Evolutionary conservation across 2,329 filamentous ascomycete genomes (phyloP), one percentile per base, ranked within the genome.

Genomic region (Hansfordia pulvinata): DNA sequence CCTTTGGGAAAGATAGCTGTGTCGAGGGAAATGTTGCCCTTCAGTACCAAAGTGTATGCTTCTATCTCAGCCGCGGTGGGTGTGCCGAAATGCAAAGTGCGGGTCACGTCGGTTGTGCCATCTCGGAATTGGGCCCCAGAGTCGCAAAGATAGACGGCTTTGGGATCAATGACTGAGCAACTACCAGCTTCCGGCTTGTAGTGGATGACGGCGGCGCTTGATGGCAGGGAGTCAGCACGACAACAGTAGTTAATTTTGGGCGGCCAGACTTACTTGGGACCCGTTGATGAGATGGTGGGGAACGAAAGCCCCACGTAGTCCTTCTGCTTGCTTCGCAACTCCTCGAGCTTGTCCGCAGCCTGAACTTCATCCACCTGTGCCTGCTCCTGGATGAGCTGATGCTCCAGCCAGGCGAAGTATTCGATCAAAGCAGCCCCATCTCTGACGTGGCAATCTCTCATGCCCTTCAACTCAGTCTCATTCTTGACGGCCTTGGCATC

Each of bases 401-500:
- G 71, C 51, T 98, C 90, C 4, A 98, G 67, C 90, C 90, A 98
- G 9, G 90, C 84, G 50, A 98, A 94, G 50, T 85, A 98, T 47
- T 93, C 76, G 30, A 74, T 86, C 34, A 96, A 54, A 2, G 90
- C 88, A 24, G 84, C 85, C 24, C 90, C 90, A 44, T 98, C 90
- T 36, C 90, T 75, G 39, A 96, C 73, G 47, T 98, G 90, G 47
- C 90, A 96, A 30, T 80, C 71, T 34, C 85, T 72, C 90, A 98
- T 96, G 33, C 90, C 90, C 41, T 83, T 73, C 23, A 94, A 60
- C 50, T 98, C 90, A 0, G 70, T 75, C 30, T 83, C 73, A 41
- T 94, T 98, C 58, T 98, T 98, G 49, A 96, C 63, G 6, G 90
- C 85, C 58, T 98, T 98, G 19, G 85, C 73, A 52, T 94, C 86